Conservation (phyloP, 306 rosid species). For the Lablab purpureus region DNA sequence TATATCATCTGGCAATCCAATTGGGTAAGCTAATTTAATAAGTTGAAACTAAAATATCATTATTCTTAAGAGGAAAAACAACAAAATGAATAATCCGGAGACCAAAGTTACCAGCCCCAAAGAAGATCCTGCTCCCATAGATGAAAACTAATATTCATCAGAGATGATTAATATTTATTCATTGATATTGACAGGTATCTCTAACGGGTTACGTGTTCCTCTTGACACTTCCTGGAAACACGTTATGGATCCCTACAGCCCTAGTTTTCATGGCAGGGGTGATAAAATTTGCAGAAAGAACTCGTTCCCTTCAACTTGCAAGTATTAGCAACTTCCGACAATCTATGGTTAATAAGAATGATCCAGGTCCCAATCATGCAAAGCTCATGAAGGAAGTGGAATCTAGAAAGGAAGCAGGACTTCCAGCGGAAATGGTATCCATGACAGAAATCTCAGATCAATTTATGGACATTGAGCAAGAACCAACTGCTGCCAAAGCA, state of each 20-base stretch:
- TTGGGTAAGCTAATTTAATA: no score
- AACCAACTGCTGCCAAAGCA: not conserved
- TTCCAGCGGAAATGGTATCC: constrained; percentile 44
- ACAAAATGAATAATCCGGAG: no score
- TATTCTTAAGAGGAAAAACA: no score
- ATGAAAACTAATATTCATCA: no score
- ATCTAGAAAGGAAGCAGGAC: constrained; percentile 30
- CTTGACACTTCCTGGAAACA: constrained; percentile 53
- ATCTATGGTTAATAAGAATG: constrained; percentile 44
- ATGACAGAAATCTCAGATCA: constrained; percentile 29
- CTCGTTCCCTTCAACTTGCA: constrained; percentile 52
- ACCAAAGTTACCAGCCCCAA: no score
- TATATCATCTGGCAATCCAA: no score
- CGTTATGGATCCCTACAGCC: constrained; percentile 44
- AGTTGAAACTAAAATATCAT: no score
- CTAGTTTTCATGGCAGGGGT: constrained; percentile 54
- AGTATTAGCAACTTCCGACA: constrained; percentile 45
- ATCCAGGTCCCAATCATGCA: constrained; percentile 57
- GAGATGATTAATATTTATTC: no score
- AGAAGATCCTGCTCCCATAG: no score
- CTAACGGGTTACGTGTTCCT: constrained; percentile 54
- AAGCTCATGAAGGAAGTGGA: constrained; percentile 52
- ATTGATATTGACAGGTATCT: not conserved
- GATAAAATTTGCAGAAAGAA: constrained; percentile 58
- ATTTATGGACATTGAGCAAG: not conserved